Conservation (phyloP, 129 eudicot species). For the Flaveria ramosissima region DNA sequence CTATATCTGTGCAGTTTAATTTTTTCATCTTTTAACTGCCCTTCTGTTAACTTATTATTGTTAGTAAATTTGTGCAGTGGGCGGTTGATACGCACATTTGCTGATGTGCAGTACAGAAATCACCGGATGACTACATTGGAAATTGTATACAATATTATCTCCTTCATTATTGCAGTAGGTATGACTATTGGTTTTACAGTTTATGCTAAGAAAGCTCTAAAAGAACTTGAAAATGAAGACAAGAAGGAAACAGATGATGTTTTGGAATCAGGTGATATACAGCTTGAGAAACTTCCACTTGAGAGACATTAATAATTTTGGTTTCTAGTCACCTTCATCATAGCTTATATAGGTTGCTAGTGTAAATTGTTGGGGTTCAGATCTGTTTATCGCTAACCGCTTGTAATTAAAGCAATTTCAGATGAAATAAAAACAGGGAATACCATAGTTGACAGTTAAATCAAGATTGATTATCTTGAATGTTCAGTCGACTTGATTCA, state of each 20-base stretch:
- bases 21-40: neutral
- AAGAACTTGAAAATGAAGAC: conserved; percentile 59
- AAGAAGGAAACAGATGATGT: conserved; percentile 43
- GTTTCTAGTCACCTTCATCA: neutral
- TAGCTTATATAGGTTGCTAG: conserved; percentile 30
- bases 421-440: conserved; percentile 23
- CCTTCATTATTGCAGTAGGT: conserved; percentile 64
- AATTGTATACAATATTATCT: conserved; percentile 72
- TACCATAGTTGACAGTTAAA: conserved; percentile 21
- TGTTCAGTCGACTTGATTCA: neutral
- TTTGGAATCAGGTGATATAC: conserved; percentile 33
- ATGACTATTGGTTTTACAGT: conserved; percentile 71
- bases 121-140: conserved; percentile 68
- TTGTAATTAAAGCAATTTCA: conserved; percentile 42
- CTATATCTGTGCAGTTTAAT: neutral
- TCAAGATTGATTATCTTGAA: neutral
- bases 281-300: conserved; percentile 70
- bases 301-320: conserved; percentile 53
- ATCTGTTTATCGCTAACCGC: conserved; percentile 38
- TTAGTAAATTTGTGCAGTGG: conserved; percentile 54
- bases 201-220: conserved; percentile 70
- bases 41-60: neutral
- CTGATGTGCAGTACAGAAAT: conserved; percentile 75
- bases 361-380: conserved; percentile 46
- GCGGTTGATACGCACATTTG: conserved; percentile 76